Base-by-base conservation (phyloP, 371 early-diverging fungal species). In the Syncephalastrum contaminatum region DNA sequence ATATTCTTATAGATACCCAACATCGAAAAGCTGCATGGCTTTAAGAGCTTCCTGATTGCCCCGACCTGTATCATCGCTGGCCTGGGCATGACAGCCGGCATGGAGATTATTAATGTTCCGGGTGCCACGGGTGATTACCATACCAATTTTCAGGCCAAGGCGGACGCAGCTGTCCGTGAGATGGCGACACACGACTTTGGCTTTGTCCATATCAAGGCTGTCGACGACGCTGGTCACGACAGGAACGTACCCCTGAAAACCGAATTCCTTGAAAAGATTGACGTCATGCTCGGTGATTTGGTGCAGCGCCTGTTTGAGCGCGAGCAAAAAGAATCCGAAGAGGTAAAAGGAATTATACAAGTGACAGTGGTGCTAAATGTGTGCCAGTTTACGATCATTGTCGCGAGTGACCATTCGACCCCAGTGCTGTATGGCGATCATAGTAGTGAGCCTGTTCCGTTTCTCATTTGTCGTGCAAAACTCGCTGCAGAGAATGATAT, bases 41-140 rank as follows among this genome's bases (percentile, higher is more conserved):
- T 79, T 10, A 64, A 63, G 14, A 66, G 69, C 39, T 80, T 81
- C 48, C 50, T 81, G 52, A 82, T 82, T 52, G 82, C 82, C 12
- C 82, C 82, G 1, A 82, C 82, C 1, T 77, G 82, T 47, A 82
- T 82, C 18, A 82, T 82, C 57, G 79, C 82, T 6, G 82, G 82
- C 19, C 54, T 77, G 49, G 78, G 78, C 3, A 69, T 65, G 72
- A 70, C 79, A 16, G 59, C 76, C 8, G 76, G 73, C 13, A 70
- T 82, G 76, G 67, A 77, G 53, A 56, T 73, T 12, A 30, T 77
- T 1, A 7, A 54, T n/a, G 77, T 77, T 2, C 60, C 58, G 7
- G 81, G 81, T 22, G 81, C 81, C 2, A 81, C 82, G 2, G 82
- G 82, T 4, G 81, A 81, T 55, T 81, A 76, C 50, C 58, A 56